Evolutionary conservation across 2,329 filamentous ascomycete species (phyloP).

Genomic region (Xylaria hypoxylon): DNA sequence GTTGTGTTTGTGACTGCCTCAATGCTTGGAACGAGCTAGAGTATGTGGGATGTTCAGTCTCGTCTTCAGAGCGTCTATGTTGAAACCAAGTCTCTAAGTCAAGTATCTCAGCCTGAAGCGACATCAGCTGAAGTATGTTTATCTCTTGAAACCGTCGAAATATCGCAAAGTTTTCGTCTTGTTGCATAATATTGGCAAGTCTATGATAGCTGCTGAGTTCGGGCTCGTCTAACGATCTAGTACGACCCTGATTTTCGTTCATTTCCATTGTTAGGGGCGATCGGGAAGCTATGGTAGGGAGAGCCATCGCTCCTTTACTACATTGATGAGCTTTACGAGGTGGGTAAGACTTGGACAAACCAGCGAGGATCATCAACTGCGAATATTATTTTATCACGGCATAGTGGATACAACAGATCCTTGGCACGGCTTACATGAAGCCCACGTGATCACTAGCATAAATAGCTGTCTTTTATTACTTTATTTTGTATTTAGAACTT

Average conservation of each 20-base stretch:
- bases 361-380: no score
- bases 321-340: no score
- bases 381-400: no score
- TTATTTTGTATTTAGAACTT: no score
- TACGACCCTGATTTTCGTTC: not conserved
- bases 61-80: not conserved
- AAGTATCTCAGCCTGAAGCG: slow-evolving; percentile 9
- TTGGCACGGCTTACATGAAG: no score
- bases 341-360: no score
- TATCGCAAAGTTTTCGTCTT: slow-evolving; percentile 3
- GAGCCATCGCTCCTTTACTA: no score
- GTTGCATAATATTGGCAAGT: slow-evolving; percentile 3
- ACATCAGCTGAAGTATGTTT: slow-evolving; percentile 5
- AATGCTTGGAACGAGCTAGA: not conserved
- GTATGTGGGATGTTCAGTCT: not conserved
- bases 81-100: not conserved
- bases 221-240: not conserved
- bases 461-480: no score
- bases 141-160: slow-evolving; percentile 8
- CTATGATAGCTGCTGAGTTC: slow-evolving; percentile 2
- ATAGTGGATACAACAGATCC: no score
- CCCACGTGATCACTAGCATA: no score
- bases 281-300: not conserved
- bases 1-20: not conserved
- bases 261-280: not conserved